Conservation (phyloP, 805 yeast genomes). For the Hanseniaspora vineae region DNA sequence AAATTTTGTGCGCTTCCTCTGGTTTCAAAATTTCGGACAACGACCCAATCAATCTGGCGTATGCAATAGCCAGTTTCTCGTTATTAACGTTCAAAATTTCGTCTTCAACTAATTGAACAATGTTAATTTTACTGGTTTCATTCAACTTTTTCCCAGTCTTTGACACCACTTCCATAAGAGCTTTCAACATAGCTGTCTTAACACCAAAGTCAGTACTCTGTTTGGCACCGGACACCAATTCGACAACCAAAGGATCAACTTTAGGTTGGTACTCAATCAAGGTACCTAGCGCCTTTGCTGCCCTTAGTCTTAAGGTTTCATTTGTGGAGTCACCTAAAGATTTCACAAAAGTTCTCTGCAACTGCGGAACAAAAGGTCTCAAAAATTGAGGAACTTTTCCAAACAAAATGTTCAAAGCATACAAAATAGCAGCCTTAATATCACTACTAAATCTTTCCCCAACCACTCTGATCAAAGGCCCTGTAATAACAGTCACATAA, state of each 20-base stretch:
- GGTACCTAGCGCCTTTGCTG: constrained; percentile 82
- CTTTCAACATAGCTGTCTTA: constrained; percentile 74
- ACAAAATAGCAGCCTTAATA: constrained; percentile 86
- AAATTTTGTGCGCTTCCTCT: constrained; percentile 50
- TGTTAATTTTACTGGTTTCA: constrained; percentile 54
- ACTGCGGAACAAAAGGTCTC: constrained; percentile 92
- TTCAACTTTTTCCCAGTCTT: constrained; percentile 70
- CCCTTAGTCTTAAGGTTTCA: constrained; percentile 63
- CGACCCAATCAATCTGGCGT: constrained; percentile 70
- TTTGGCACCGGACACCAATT: constrained; percentile 65
- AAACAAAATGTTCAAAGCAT: constrained; percentile 69
- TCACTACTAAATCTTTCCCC: constrained; percentile 91
- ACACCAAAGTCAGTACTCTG: constrained; percentile 55
- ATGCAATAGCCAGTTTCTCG: constrained; percentile 42
- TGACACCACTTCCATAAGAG: constrained; percentile 66
- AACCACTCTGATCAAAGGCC: constrained; percentile 94
- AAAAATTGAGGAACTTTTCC: constrained; percentile 78
- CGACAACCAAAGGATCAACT: constrained; percentile 84
- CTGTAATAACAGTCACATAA: constrained; percentile 85
- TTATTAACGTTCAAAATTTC: constrained; percentile 39
- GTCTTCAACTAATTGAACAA: constrained; percentile 62
- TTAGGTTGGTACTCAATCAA: constrained; percentile 83
- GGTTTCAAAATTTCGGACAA: constrained; percentile 50
- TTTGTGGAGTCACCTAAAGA: constrained; percentile 69
- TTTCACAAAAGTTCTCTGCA: constrained; percentile 92